phyloP scores from a whole-genome alignment of 257 asterid genomes.

The Fraxinus americana region DNA sequence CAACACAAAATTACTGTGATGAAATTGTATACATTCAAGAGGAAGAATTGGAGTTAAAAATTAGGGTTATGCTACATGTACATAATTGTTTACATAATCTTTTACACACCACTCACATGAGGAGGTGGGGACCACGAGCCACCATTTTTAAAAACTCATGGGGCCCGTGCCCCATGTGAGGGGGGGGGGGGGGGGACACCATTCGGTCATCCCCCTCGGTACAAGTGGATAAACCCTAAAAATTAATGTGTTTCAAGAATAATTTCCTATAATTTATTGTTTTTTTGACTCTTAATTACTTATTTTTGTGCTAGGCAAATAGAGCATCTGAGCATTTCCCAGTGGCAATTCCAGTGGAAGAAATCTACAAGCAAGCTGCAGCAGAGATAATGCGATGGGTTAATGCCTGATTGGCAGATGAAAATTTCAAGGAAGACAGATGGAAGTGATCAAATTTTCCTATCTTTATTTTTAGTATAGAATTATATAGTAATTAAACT shows the following conservation, averaged over 20 bases:
- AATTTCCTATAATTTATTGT: not conserved
- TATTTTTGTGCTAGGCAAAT: conserved; percentile 37
- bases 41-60: not conserved
- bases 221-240: too few relatives aligned
- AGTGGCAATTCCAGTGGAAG: conserved; percentile 37
- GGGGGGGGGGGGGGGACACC: too few relatives aligned
- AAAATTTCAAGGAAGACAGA: not conserved
- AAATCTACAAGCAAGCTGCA: conserved; percentile 65
- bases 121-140: too few relatives aligned
- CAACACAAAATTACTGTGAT: not conserved
- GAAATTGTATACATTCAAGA: not conserved
- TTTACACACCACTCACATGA: too few relatives aligned
- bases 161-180: too few relatives aligned
- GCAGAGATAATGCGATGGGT: conserved; percentile 60
- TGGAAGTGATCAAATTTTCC: not conserved
- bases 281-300: not conserved
- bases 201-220: too few relatives aligned
- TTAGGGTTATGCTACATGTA: too few relatives aligned
- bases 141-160: too few relatives aligned
- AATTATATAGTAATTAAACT: not conserved
- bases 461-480: not conserved
- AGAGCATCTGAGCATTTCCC: conserved; percentile 38
- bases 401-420: conserved; percentile 27
- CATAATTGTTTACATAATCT: too few relatives aligned
- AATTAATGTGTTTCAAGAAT: not conserved